phyloP scores from a whole-genome alignment of 75 land plant genomes.

The Pinus albicaulis region DNA sequence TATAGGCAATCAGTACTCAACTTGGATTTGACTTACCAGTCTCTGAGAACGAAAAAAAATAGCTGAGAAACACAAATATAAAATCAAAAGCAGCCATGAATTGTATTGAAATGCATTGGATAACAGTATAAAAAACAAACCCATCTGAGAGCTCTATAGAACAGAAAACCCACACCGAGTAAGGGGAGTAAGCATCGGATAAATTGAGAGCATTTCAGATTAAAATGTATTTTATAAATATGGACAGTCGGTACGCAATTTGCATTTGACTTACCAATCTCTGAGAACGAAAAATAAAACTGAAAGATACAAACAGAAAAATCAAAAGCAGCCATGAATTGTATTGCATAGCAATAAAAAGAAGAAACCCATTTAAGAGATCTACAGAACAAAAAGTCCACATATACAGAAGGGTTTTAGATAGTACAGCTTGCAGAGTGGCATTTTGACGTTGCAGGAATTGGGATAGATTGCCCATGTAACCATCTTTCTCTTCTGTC shows the following conservation, averaged over 20 bases:
- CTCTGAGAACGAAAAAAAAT: neutral
- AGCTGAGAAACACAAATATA: no score
- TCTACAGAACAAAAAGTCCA: neutral
- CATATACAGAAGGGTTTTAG: no score
- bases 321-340: neutral
- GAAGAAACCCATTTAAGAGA: neutral
- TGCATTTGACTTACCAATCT: neutral
- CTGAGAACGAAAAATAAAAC: neutral
- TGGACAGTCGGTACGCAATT: neutral
- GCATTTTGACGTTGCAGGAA: neutral
- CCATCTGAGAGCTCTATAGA: neutral
- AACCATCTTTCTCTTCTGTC: neutral
- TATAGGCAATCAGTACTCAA: neutral
- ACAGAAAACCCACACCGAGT: neutral
- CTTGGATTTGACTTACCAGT: neutral
- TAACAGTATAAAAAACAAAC: neutral
- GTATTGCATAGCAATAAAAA: neutral
- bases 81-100: neutral
- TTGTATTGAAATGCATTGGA: neutral
- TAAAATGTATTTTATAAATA: neutral
- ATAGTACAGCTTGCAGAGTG: slow-evolving; percentile 1
- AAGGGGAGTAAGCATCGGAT: no score
- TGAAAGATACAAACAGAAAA: no score
- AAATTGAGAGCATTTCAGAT: no score
- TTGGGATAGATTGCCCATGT: slow-evolving; percentile 6